Percentiles rank a stretch among this genome's conserved stretches.
Evolutionary conservation across 225 moss, liverwort and hornwort species (phyloP).

Genomic region (Takakia lepidozioides): DNA sequence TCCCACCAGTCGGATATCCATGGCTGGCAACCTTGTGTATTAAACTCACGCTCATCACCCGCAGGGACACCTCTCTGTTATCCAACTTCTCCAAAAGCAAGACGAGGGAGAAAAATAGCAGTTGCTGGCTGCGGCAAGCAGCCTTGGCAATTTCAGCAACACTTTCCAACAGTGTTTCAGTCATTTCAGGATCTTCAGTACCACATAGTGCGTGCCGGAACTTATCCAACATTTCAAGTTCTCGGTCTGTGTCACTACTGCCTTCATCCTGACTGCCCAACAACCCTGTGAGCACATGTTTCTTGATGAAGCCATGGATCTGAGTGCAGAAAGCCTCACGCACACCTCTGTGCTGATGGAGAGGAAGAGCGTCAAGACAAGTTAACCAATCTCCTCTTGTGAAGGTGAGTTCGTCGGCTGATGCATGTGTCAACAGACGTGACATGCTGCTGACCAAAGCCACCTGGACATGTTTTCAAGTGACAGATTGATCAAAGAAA

Average conservation of each 20-base stretch:
- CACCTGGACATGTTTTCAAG: too few relatives aligned
- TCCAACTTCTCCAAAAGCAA: constrained; percentile 88
- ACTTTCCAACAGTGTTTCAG: constrained; percentile 73
- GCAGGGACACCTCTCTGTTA: constrained; percentile 58
- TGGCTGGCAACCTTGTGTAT: constrained; percentile 62
- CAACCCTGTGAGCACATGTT: constrained; percentile 61
- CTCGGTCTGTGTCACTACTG: constrained; percentile 57
- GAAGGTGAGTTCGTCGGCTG: constrained; percentile 53
- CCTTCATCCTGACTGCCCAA: constrained; percentile 48
- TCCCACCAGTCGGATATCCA: constrained; percentile 40
- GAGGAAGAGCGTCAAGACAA: constrained; percentile 59
- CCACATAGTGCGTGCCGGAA: constrained; percentile 66
- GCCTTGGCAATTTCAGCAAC: constrained; percentile 84
- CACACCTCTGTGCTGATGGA: constrained; percentile 58
- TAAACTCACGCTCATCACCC: constrained; percentile 69
- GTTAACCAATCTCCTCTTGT: constrained; percentile 56
- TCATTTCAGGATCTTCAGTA: constrained; percentile 43
- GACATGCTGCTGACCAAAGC: constrained; percentile 69
- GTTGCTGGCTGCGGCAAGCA: constrained; percentile 60
- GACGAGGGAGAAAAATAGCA: constrained; percentile 78
- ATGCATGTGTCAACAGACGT: constrained; percentile 76
- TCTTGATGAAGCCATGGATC: constrained; percentile 69
- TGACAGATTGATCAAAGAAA: too few relatives aligned
- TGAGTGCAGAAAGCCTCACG: constrained; percentile 85
- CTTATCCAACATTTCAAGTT: constrained; percentile 85